phyloP scores from a whole-genome alignment of 768 basidiomycete species.

The Gymnopilus dilepis region DNA sequence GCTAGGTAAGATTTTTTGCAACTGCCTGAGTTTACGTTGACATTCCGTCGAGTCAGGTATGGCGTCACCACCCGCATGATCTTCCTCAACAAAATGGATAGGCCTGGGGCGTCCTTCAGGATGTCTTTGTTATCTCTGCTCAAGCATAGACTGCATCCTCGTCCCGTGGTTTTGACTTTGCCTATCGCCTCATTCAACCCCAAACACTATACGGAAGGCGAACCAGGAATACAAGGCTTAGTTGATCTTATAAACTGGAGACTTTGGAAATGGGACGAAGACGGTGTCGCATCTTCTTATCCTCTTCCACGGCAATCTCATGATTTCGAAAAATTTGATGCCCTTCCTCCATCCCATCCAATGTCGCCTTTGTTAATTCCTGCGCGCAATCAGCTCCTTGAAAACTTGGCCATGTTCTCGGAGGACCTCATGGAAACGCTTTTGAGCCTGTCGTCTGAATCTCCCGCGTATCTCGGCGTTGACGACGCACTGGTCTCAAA shows the following conservation, averaged over 20 bases:
- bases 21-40: neutral
- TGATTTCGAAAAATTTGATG: slow-evolving; percentile 42
- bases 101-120: slow-evolving; percentile 82
- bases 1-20: slow-evolving; percentile 35
- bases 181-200: slow-evolving; percentile 81
- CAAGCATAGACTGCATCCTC: slow-evolving; percentile 74
- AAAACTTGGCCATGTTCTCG: slow-evolving; percentile 80
- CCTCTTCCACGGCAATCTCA: slow-evolving; percentile 58
- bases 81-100: slow-evolving; percentile 89
- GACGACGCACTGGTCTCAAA: slow-evolving; percentile 56
- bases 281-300: slow-evolving; percentile 48
- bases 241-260: slow-evolving; percentile 87
- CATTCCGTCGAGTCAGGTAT: slow-evolving; percentile 54
- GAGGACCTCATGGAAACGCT: slow-evolving; percentile 81
- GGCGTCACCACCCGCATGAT: slow-evolving; percentile 78
- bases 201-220: slow-evolving; percentile 67
- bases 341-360: slow-evolving; percentile 68
- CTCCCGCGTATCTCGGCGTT: slow-evolving; percentile 71
- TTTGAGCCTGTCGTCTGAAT: slow-evolving; percentile 57
- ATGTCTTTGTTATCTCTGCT: slow-evolving; percentile 76
- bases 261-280: slow-evolving; percentile 73
- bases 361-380: slow-evolving; percentile 66
- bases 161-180: slow-evolving; percentile 70
- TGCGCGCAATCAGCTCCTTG: slow-evolving; percentile 74
- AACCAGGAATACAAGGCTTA: slow-evolving; percentile 85